These are phyloP conservation scores for Lecanicillium sp. DNA, from an alignment of 2,329 filamentous ascomycete genomes.

Conservation along the genomic window DNA sequence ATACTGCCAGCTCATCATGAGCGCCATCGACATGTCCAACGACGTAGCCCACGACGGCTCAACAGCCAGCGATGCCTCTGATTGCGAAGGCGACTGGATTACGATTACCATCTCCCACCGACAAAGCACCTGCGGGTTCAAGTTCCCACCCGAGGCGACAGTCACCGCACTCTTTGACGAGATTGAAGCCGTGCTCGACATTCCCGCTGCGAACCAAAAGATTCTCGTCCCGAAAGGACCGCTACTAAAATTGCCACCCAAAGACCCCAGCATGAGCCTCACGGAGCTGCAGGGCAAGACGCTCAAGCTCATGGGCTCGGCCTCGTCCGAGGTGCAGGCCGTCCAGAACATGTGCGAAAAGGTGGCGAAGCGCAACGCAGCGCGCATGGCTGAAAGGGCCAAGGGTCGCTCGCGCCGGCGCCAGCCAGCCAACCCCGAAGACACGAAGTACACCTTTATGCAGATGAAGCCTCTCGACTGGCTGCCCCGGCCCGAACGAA, in stretches of 20 bases:
- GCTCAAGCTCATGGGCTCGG: slow-evolving; percentile 58
- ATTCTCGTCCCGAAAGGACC: slow-evolving; percentile 59
- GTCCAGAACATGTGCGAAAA: slow-evolving; percentile 41
- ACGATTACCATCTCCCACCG: slow-evolving; percentile 39
- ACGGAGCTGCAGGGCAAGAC: slow-evolving; percentile 46
- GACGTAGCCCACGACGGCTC: no score
- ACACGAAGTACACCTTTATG: slow-evolving; percentile 72
- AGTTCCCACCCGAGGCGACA: slow-evolving; percentile 37
- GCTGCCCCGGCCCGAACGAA: slow-evolving; percentile 68
- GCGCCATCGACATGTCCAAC: no score
- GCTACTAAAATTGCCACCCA: slow-evolving; percentile 57
- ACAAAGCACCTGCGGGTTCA: slow-evolving; percentile 34
- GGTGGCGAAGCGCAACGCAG: slow-evolving; percentile 39
- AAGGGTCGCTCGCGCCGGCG: slow-evolving; percentile 16
- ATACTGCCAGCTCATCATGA: no score
- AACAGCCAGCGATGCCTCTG: slow-evolving; percentile 3
- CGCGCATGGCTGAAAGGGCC: slow-evolving; percentile 23
- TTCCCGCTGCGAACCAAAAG: slow-evolving; percentile 60
- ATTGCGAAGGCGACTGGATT: slow-evolving; percentile 22
- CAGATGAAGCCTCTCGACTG: slow-evolving; percentile 67
- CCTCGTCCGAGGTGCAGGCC: slow-evolving; percentile 49
- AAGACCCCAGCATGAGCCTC: slow-evolving; percentile 45
- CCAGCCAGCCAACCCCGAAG: slow-evolving; percentile 34
- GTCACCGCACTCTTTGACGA: slow-evolving; percentile 51
- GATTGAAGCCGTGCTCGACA: slow-evolving; percentile 47